phyloP scores from a whole-genome alignment of 139 green algal genomes.

The Chlamydomonas schloesseri region DNA sequence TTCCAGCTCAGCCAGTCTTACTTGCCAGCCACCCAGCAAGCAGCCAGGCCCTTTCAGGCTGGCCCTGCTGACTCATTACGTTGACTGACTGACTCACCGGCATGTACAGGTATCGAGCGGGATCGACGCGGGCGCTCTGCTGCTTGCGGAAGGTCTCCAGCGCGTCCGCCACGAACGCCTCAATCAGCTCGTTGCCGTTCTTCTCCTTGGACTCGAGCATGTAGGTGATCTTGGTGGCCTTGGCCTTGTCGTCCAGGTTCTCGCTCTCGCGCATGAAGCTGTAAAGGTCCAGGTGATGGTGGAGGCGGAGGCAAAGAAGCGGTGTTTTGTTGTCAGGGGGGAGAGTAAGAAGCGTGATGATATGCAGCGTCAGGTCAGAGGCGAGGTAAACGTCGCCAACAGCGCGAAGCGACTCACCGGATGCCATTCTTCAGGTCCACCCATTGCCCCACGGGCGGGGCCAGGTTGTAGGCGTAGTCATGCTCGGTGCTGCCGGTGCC shows the following conservation, averaged over 20 bases:
- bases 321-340: too few relatives aligned
- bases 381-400: too few relatives aligned
- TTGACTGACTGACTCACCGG: too few relatives aligned
- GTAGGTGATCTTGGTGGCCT: constrained; percentile 37
- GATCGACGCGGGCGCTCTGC: constrained; percentile 34
- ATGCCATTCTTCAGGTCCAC: constrained; percentile 50
- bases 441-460: constrained; percentile 27
- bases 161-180: constrained; percentile 45
- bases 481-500: constrained; percentile 35
- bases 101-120: constrained; percentile 40
- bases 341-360: too few relatives aligned
- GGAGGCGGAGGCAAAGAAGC: neutral
- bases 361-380: too few relatives aligned
- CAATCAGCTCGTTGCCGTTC: constrained; percentile 45
- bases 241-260: constrained; percentile 48
- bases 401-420: too few relatives aligned
- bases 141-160: constrained; percentile 56
- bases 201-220: constrained; percentile 22
- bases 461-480: constrained; percentile 39
- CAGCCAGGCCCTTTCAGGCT: too few relatives aligned
- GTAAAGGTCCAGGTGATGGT: neutral
- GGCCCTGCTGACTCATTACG: too few relatives aligned
- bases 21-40: too few relatives aligned
- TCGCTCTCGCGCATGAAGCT: constrained; percentile 35
- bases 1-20: too few relatives aligned